These are phyloP conservation scores for Apiospora malaysiana DNA, from an alignment of 2,329 filamentous ascomycete species.

Conservation along the genomic window DNA sequence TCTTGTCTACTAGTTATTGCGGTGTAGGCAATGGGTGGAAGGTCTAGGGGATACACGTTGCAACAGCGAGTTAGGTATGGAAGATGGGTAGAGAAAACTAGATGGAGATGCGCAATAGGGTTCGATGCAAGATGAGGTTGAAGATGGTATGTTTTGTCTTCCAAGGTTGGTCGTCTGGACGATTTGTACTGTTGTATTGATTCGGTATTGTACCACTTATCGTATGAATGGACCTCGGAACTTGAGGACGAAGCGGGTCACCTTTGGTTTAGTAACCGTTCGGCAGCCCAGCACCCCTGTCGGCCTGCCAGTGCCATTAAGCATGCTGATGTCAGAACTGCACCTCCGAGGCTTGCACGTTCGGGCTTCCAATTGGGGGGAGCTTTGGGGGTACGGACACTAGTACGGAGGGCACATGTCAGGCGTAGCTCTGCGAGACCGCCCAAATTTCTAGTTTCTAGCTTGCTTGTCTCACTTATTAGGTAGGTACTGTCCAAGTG, in stretches of 20 bases:
- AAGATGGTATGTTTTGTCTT: background rate
- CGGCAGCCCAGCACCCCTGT: background rate
- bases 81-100: background rate
- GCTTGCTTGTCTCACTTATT: background rate
- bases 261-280: background rate
- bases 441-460: background rate
- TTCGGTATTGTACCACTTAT: background rate
- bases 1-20: background rate
- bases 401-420: background rate
- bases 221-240: slow-evolving; percentile 17
- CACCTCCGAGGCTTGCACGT: slow-evolving; percentile 5
- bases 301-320: background rate
- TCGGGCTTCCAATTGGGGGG: background rate
- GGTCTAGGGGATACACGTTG: background rate
- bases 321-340: background rate
- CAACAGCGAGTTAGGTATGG: background rate
- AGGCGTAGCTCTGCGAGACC: slow-evolving; percentile 6
- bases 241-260: slow-evolving; percentile 5
- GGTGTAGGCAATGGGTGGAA: background rate
- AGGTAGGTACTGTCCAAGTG: slow-evolving; percentile 5
- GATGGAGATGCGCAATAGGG: background rate
- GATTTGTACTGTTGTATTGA: slow-evolving; percentile 12
- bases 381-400: background rate
- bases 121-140: background rate
- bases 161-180: background rate